Base-by-base conservation (phyloP, 805 yeast genomes). In the Kregervanrija fluxuum region DNA sequence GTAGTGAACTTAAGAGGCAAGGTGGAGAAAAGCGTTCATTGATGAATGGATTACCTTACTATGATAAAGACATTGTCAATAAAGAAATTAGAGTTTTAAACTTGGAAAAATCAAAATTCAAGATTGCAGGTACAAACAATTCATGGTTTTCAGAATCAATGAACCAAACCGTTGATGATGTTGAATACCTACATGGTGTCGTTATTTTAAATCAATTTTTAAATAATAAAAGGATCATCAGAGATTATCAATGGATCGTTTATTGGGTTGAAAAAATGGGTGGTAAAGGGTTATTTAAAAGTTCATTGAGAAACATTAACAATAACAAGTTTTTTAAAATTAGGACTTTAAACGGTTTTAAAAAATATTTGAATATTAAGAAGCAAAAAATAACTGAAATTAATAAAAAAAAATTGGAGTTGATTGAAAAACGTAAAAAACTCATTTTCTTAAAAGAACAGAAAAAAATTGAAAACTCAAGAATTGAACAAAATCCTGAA, bases 161-260 rank as follows among this genome's bases (percentile, higher is more conserved):
- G 37, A 54, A 59, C 58, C 54, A 67, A 49, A 60, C 68, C 30
- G 59, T 75, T 16, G 69, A 62, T 45, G 76, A 73, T 48, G 54
- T 75, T 32, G 80, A 75, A 49, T 71, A 72, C 49, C 49, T 67
- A 6, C 81, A 76, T 47, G 76, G 77, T 36, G 61, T 70, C 8
- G 73, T 75, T 30, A 69, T 70, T 30, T 49, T 71, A 15, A 74
- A 74, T 51, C 67, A 67, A 37, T 68, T 71, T 33, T 50, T 75
- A 38, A 68, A 69, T 48, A 64, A 64, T 40, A 67, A 69, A 12
- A 56, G 80, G 43, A 54, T 63, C 5, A 52, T 67, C 30, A 61
- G 80, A 50, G 59, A 62, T 28, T 65, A 61, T 38, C 77, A 69
- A 54, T 77, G 82, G 82, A 51, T 57, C 16, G 64, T 63, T 51